Percentiles rank a stretch among this genome's conserved stretches.
Conservation (phyloP, 2,329 filamentous ascomycete species). For the Aciculosporium take region DNA sequence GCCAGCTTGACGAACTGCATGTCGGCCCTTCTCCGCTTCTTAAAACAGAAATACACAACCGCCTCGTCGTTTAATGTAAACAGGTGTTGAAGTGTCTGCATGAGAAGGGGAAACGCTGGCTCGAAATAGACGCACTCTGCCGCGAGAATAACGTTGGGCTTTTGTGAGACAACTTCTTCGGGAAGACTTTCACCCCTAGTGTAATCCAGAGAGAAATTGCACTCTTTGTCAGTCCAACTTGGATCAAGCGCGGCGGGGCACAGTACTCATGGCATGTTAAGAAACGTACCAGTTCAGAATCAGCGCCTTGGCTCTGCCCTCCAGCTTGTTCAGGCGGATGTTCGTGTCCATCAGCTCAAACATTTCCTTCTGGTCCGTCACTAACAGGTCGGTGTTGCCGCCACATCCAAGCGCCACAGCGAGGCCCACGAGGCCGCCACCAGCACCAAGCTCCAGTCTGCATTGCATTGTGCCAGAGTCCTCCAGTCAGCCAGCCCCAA, state of each 20-base stretch:
- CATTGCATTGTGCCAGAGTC: slow-evolving; percentile 7
- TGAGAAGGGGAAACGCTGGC: slow-evolving; percentile 78
- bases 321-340: slow-evolving; percentile 63
- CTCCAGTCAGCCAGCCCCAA: slow-evolving; percentile 9
- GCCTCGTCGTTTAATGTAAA: slow-evolving; percentile 55
- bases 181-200: slow-evolving; percentile 50
- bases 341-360: slow-evolving; percentile 74
- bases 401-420: slow-evolving; percentile 43
- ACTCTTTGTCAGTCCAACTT: background rate
- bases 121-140: slow-evolving; percentile 97
- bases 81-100: slow-evolving; percentile 62
- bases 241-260: background rate
- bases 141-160: slow-evolving; percentile 74
- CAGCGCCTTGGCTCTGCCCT: slow-evolving; percentile 46
- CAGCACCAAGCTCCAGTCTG: slow-evolving; percentile 83
- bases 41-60: slow-evolving; percentile 76
- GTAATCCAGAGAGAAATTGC: background rate
- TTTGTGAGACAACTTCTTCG: slow-evolving; percentile 34
- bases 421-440: slow-evolving; percentile 72
- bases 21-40: slow-evolving; percentile 73
- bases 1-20: slow-evolving; percentile 60
- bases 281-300: slow-evolving; percentile 65
- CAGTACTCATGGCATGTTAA: background rate
- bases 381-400: slow-evolving; percentile 43
- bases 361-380: slow-evolving; percentile 87